A percentile compares a stretch with the other conserved stretches of the same genome.
phyloP scores from a whole-genome alignment of 73 alveolate genomes.

The Breviolum minutum region DNA sequence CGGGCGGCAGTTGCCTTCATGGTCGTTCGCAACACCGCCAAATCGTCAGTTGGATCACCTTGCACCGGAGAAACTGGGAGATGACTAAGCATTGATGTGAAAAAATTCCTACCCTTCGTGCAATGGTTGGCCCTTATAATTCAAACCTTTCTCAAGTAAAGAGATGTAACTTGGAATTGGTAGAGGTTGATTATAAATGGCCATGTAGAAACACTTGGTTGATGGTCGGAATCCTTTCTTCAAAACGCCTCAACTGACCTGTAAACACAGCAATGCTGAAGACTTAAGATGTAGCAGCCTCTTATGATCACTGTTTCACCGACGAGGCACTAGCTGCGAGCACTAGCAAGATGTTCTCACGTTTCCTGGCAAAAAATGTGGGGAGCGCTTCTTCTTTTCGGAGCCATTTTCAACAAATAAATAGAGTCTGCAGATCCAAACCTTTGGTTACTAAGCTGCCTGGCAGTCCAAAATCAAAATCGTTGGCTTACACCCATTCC shows the following conservation, averaged over 20 bases:
- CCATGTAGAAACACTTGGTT: not conserved
- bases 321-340: constrained; percentile 18
- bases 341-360: constrained; percentile 33
- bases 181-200: no score
- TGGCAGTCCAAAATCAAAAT: not conserved
- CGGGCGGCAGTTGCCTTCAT: constrained; percentile 25
- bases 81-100: no score
- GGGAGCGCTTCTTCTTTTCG: not conserved
- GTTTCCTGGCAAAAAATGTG: not conserved
- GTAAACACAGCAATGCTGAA: no score
- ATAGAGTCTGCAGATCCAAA: not conserved
- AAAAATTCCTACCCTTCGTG: no score
- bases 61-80: not conserved
- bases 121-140: no score
- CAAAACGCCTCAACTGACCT: no score
- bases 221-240: no score
- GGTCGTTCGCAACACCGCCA: constrained; percentile 71
- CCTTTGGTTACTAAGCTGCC: not conserved
- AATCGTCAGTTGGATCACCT: constrained; percentile 70
- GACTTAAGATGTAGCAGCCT: not conserved
- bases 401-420: not conserved
- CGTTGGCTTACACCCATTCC: no score
- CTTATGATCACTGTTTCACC: not conserved
- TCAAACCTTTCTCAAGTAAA: no score
- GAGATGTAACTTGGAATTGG: no score